Conservation (phyloP, 345 rosid species). For the Populus simonii region DNA sequence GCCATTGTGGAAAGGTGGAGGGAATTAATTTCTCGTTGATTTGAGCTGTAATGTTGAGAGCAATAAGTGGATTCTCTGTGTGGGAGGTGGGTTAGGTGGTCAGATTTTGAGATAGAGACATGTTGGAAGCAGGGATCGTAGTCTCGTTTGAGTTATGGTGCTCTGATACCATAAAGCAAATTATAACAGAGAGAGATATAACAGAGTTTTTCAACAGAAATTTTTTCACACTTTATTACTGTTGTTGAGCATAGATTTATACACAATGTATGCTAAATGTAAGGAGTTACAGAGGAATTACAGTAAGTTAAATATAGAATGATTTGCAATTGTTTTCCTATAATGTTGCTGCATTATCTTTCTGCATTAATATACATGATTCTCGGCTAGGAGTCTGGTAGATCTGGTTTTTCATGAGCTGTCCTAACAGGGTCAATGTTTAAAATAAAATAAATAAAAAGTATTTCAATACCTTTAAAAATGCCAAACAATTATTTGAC, state of each 20-base stretch:
- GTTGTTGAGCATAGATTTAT: too few relatives aligned
- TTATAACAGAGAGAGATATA: too few relatives aligned
- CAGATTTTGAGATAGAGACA: neutral
- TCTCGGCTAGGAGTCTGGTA: too few relatives aligned
- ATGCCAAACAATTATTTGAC: too few relatives aligned
- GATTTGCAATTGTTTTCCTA: neutral
- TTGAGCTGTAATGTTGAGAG: neutral
- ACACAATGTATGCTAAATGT: neutral
- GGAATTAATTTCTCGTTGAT: neutral
- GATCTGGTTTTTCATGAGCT: too few relatives aligned
- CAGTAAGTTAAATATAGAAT: neutral
- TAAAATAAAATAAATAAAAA: too few relatives aligned
- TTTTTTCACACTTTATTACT: neutral
- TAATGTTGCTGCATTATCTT: too few relatives aligned
- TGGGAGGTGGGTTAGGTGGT: neutral
- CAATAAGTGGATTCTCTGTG: neutral
- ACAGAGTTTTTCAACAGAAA: too few relatives aligned
- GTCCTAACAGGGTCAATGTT: too few relatives aligned
- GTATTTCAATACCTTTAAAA: too few relatives aligned
- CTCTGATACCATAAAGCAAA: neutral
- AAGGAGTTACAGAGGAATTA: neutral
- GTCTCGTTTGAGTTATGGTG: neutral
- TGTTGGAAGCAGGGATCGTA: neutral
- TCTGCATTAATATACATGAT: too few relatives aligned
- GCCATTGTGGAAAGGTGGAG: neutral